Evolutionary conservation across 2,329 filamentous ascomycete genomes (phyloP).

Genomic region (Tolypocladium cylindrosporum): DNA sequence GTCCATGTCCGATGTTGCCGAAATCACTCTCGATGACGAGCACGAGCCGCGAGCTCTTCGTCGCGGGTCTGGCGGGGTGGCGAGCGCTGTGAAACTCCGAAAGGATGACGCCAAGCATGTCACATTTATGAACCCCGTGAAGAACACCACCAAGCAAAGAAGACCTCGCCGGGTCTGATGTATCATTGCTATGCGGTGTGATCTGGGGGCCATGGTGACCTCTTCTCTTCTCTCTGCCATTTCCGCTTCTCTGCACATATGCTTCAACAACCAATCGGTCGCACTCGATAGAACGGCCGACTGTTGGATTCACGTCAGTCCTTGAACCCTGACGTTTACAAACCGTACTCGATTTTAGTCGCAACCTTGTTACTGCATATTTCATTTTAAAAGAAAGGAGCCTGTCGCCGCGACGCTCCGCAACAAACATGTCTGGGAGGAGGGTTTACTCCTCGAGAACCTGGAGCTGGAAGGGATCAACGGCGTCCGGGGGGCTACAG

Average conservation of each 20-base stretch:
- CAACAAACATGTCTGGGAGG: neutral
- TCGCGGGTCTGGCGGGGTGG: conserved; percentile 31
- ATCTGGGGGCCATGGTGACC: conserved; percentile 7
- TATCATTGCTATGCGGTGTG: conserved; percentile 5
- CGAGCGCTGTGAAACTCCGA: conserved; percentile 36
- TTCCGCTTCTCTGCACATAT: neutral
- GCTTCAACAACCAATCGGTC: neutral
- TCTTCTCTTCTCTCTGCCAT: conserved; percentile 14
- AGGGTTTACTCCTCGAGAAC: neutral
- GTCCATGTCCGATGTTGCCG: conserved; percentile 48
- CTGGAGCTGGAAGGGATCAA: neutral
- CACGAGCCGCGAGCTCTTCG: conserved; percentile 35
- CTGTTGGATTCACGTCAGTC: conserved; percentile 4
- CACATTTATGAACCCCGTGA: conserved; percentile 42
- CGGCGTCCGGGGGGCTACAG: neutral
- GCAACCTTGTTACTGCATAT: neutral
- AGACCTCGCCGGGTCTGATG: conserved; percentile 16
- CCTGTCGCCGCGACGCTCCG: neutral
- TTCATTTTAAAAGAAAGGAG: conserved; percentile 3
- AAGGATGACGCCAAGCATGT: conserved; percentile 47
- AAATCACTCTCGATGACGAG: conserved; percentile 52
- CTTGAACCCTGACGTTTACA: neutral
- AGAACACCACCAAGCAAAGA: conserved; percentile 25
- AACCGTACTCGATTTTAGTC: conserved; percentile 7
- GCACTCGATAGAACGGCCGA: conserved; percentile 2